Evolutionary conservation across 495 filamentous ascomycete genomes (phyloP), one percentile per base, ranked within the genome.

Genomic region (Neurospora sp.): DNA sequence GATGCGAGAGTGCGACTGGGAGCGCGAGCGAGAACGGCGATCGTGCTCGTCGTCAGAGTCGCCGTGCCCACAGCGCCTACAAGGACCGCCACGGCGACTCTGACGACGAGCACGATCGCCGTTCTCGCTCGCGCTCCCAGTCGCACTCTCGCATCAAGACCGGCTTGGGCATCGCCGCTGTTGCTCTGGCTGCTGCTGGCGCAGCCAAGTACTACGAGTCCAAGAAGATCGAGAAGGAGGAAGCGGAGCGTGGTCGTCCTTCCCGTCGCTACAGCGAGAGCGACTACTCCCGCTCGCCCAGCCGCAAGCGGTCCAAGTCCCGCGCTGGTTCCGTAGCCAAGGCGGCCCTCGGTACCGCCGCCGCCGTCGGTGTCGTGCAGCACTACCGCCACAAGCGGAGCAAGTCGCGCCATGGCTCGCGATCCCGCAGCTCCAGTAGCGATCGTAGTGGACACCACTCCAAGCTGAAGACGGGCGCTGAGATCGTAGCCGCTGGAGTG

Each of bases 271-370:
- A 85, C 74, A 86, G 86, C 47, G 81, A 87, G 12, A 31, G 22
- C 76, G 75, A 75, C 70, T 74, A 81, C 75, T 80, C 79, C 71
- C 74, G 81, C 65, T 80, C 80, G 37, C 78, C 74, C 76, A 81
- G 81, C 72, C 80, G 85, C 72, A 85, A 78, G 75, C 79, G 78
- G 68, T 81, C 84, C 80, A 86, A 90, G 81, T 90, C 92, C 73
- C 86, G 91, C 22, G 88, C 89, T 39, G 85, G 88, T 69, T 89
- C 88, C 42, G 87, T 93, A 69, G 93, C 93, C 42, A 92, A 93
- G 76, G 93, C 90, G 69, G 94, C 90, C 73, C 79, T 91, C 45
- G 94, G 91, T 37, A 91, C 91, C 71, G 92, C 94, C 69, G 93
- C 92, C 18, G 86, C 90, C 3, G 92, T 91, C 68, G 93, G 91